These are phyloP conservation scores for Zygotorulaspora mrakii DNA, from an alignment of 1,139 yeast genomes.

Conservation along the genomic window DNA sequence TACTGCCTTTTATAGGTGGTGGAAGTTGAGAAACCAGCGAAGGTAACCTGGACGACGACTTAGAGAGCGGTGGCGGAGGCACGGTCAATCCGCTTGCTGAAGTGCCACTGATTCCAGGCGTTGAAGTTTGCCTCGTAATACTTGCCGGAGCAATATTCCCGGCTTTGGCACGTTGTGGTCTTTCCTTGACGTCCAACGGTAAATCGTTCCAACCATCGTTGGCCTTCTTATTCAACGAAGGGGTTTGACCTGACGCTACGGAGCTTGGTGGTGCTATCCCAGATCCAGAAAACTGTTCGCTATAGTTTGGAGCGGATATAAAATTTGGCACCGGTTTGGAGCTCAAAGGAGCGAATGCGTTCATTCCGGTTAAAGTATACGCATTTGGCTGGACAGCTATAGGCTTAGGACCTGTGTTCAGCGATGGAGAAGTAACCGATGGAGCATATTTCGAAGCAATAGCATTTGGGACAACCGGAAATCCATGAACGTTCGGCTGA, in stretches of 20 bases:
- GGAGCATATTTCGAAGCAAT: constrained; percentile 39
- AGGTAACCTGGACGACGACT: constrained; percentile 20
- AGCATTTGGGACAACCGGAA: not conserved
- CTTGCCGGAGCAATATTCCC: constrained; percentile 34
- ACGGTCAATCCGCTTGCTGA: constrained; percentile 10
- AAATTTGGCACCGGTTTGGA: constrained; percentile 18
- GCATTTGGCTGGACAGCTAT: constrained; percentile 30
- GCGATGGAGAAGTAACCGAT: constrained; percentile 28
- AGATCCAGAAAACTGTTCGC: constrained; percentile 5
- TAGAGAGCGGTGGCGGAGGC: constrained; percentile 27
- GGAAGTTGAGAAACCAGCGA: constrained; percentile 17
- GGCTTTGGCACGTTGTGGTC: constrained; percentile 45
- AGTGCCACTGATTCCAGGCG: constrained; percentile 14
- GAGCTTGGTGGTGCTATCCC: constrained; percentile 20
- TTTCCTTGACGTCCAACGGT: constrained; percentile 62
- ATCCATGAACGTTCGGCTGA: not conserved
- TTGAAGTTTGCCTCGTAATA: constrained; percentile 12
- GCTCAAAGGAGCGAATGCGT: constrained; percentile 16
- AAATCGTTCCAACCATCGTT: constrained; percentile 94
- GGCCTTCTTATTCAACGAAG: constrained; percentile 47
- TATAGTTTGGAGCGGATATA: constrained; percentile 14
- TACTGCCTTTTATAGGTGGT: constrained; percentile 15
- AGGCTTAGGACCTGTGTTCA: constrained; percentile 6
- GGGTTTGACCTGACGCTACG: constrained; percentile 36
- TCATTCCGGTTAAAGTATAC: constrained; percentile 38